Conservation (phyloP, 768 basidiomycete species). For the Scleroderma citrinum region DNA sequence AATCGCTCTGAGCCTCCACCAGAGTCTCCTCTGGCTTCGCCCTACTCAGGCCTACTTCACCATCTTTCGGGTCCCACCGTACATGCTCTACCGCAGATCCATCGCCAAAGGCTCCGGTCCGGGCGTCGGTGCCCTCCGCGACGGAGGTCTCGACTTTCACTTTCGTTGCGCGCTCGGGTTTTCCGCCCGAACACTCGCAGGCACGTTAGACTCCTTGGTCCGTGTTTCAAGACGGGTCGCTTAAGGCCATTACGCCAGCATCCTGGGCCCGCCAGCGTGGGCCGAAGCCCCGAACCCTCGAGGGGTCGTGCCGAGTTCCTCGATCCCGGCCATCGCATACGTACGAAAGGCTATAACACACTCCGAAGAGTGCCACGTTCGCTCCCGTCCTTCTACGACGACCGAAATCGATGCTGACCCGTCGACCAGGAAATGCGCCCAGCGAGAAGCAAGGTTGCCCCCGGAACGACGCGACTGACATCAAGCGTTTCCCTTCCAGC, state of each 20-base stretch:
- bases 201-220: constrained; percentile 85
- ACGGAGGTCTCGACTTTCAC: constrained; percentile 61
- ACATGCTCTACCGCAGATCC: constrained; percentile 76
- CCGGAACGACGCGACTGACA: too few relatives aligned
- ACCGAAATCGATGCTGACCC: too few relatives aligned
- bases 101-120: constrained; percentile 65
- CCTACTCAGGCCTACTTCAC: constrained; percentile 88
- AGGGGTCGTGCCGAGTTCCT: too few relatives aligned
- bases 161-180: constrained; percentile 67
- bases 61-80: constrained; percentile 88
- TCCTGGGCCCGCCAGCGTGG: constrained; percentile 55
- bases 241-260: constrained; percentile 76
- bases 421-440: too few relatives aligned
- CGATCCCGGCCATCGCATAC: too few relatives aligned
- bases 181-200: constrained; percentile 73
- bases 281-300: too few relatives aligned
- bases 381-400: too few relatives aligned
- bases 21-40: constrained; percentile 95
- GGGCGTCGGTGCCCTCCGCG: constrained; percentile 69
- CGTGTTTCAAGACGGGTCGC: constrained; percentile 81
- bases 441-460: too few relatives aligned
- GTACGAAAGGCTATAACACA: too few relatives aligned
- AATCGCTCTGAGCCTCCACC: constrained; percentile 94
- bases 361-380: too few relatives aligned
- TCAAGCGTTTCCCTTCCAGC: too few relatives aligned